These are phyloP conservation scores for Corylus americana DNA, from an alignment of 306 rosid genomes.

Conservation along the genomic window DNA sequence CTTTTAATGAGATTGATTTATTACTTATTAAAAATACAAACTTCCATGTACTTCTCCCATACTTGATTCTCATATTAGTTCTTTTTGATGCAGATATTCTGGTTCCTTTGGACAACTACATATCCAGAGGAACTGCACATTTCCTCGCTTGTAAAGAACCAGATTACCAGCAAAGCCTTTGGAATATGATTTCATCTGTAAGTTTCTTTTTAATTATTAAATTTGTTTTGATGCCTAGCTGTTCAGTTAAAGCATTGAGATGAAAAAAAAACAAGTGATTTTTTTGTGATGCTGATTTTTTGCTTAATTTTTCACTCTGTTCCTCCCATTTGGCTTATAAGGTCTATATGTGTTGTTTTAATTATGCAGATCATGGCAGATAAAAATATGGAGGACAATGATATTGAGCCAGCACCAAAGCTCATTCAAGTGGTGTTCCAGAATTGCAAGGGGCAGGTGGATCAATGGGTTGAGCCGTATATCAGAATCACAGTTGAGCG, in stretches of 20 bases:
- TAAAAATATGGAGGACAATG: slow-evolving; percentile 83
- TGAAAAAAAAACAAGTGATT: not conserved
- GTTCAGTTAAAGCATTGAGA: slow-evolving; percentile 10
- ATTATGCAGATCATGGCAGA: slow-evolving; percentile 69
- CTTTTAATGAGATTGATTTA: too few relatives aligned
- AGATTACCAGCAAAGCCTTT: slow-evolving; percentile 86
- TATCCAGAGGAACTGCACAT: slow-evolving; percentile 88
- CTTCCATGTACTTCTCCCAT: slow-evolving; percentile 1
- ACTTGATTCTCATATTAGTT: slow-evolving; percentile 11
- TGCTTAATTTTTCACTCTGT: not conserved
- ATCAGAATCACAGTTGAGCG: slow-evolving; percentile 68
- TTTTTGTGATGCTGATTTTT: not conserved
- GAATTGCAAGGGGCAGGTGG: slow-evolving; percentile 92
- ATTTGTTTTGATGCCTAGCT: slow-evolving; percentile 1
- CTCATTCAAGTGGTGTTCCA: slow-evolving; percentile 93
- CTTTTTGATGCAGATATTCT: slow-evolving; percentile 63
- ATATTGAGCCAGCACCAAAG: slow-evolving; percentile 95
- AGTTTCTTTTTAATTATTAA: slow-evolving; percentile 37
- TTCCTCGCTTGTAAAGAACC: slow-evolving; percentile 83
- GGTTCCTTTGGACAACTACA: slow-evolving; percentile 93
- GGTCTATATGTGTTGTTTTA: slow-evolving; percentile 7
- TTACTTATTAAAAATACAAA: too few relatives aligned
- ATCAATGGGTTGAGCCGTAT: slow-evolving; percentile 95
- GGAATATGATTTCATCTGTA: slow-evolving; percentile 91
- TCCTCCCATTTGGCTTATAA: not conserved